Evolutionary conservation across 495 filamentous ascomycete species (phyloP), one percentile per base, ranked within the genome.

Genomic region (Hypoxylon intermedium): DNA sequence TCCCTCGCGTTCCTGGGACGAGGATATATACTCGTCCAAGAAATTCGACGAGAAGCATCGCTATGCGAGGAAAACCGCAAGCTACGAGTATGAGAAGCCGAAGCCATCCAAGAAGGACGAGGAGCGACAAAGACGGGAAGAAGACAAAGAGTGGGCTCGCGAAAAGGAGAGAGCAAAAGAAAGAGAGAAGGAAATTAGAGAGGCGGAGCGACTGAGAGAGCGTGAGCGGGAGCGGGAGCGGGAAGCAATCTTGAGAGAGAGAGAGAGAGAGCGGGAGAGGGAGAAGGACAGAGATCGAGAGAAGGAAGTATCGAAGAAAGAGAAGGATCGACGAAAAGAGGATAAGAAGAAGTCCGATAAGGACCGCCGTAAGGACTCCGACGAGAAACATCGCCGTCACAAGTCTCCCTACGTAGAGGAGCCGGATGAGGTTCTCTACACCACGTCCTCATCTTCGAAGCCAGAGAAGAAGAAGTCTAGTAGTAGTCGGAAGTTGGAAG

Each of bases 401-500:
- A 69, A 63, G 37, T 59, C 68, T 37, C 60, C 70, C 30, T 73
- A 74, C 47, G 56, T 72, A 20, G 75, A 75, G n/a, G 61, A 50
- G 7, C 66, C 63, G 2, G 70, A 72, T n/a, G 62, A 75, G 30
- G 54, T 46, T 20, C 1, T 62, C 33, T 67, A 61, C 45, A 54
- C 49, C 13, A 46, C 60, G 9, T 46, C 57, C 7, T 53, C 69
- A 9, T 55, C 58, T 9, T 64, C 70, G 16, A 72, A 72, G 46
- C 38, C 60, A 2, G 75, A 78, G 15, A 78, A 73, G 69, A 78
- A 78, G 63, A 74, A 72, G 58, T 72, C 75, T 9, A 72, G 68
- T 36, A 75, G 66, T 55, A 70, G 51, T 24, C 66, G 72, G 65
- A 75, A 77, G 57, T 67, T 73, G 18, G 71, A 74, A 11, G 67